Conservation (phyloP, 2,329 filamentous ascomycete species). For the Colletotrichum sojae region DNA sequence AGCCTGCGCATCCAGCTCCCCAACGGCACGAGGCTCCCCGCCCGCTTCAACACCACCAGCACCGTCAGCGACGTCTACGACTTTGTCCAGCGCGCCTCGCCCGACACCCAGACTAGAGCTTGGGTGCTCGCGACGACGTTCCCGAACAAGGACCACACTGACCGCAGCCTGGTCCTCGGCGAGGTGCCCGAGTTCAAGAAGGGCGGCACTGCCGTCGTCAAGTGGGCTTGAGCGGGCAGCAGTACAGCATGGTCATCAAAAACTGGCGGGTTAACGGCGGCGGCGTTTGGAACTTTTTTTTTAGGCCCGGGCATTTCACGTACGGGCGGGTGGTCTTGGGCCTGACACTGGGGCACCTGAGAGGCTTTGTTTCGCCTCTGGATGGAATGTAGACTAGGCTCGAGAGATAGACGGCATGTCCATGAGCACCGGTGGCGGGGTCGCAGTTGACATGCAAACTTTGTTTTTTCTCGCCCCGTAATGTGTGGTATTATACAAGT, state of each 20-base stretch:
- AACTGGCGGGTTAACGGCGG: conserved; percentile 17
- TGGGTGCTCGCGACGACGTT: conserved; percentile 88
- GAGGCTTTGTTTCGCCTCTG: conserved; percentile 26
- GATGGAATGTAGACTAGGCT: conserved; percentile 37
- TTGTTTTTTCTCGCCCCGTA: background rate
- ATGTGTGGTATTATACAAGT: conserved; percentile 4
- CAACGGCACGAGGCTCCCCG: conserved; percentile 82
- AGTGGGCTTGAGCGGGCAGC: conserved; percentile 58
- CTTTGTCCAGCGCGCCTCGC: conserved; percentile 77
- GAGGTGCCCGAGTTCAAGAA: conserved; percentile 77
- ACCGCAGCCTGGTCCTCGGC: conserved; percentile 71
- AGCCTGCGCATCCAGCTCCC: conserved; percentile 83
- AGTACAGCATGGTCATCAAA: background rate
- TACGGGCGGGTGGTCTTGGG: conserved; percentile 2
- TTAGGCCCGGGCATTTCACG: background rate
- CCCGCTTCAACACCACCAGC: conserved; percentile 84
- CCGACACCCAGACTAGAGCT: conserved; percentile 68
- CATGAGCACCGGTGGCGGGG: background rate
- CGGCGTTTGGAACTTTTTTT: conserved; percentile 38
- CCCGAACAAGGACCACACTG: conserved; percentile 83
- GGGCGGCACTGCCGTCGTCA: conserved; percentile 76
- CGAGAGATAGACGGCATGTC: conserved; percentile 30
- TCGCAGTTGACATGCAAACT: background rate
- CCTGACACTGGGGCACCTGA: conserved; percentile 3
- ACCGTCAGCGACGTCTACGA: conserved; percentile 84